A percentile compares a stretch with the other conserved stretches of the same genome.
Conservation (phyloP, 768 basidiomycete species). For the Hericium erinaceus region DNA sequence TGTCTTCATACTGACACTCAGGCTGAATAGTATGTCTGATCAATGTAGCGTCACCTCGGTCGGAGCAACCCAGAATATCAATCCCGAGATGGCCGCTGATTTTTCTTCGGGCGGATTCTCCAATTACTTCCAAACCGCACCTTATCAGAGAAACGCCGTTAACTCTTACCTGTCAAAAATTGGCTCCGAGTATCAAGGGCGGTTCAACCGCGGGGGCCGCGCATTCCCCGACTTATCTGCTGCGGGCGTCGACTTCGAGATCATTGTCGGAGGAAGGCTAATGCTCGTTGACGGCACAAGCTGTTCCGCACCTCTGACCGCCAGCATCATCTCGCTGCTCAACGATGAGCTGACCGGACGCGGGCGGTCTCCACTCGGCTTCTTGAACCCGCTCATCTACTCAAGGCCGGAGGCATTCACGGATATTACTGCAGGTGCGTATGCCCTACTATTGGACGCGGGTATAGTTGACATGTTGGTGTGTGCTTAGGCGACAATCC, state of each 20-base stretch:
- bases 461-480: conserved; percentile 19
- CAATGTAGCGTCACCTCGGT: conserved; percentile 23
- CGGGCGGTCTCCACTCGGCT: conserved; percentile 16
- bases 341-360: conserved; percentile 23
- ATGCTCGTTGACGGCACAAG: conserved; percentile 21
- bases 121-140: conserved; percentile 16
- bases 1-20: neutral
- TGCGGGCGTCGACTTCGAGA: conserved; percentile 23
- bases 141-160: conserved; percentile 31
- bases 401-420: conserved; percentile 1
- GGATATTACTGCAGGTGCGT: neutral
- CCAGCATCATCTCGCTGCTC: conserved; percentile 24
- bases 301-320: conserved; percentile 25
- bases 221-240: conserved; percentile 43
- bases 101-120: conserved; percentile 32
- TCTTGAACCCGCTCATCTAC: conserved; percentile 17
- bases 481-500: conserved; percentile 15
- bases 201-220: conserved; percentile 28
- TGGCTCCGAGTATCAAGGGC: conserved; percentile 19
- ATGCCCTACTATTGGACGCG: neutral
- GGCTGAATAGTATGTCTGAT: neutral
- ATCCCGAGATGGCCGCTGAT: conserved; percentile 21
- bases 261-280: neutral
- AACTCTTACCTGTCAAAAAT: conserved; percentile 25
- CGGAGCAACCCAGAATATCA: conserved; percentile 23